A percentile compares a stretch with the other conserved stretches of the same genome.
Conservation (phyloP, 2,329 filamentous ascomycete genomes). For the Fusarium sambucinum region DNA sequence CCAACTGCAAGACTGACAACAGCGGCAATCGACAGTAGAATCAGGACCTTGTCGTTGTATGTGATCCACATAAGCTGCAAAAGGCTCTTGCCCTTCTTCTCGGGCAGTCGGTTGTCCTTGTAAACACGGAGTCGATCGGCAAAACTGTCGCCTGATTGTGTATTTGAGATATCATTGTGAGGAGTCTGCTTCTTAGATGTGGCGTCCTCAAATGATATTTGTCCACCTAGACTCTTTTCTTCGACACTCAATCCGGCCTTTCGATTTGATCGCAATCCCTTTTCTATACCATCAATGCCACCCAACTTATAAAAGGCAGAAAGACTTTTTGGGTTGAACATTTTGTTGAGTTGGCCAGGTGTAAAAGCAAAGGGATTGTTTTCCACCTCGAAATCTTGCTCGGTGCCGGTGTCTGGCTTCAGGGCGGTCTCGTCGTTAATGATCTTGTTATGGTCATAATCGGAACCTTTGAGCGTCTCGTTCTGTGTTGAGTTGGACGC, state of each 20-base stretch:
- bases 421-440: constrained; percentile 77
- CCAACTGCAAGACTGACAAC: constrained; percentile 79
- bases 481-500: constrained; percentile 59
- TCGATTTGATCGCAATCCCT: constrained; percentile 79
- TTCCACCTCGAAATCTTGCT: constrained; percentile 79
- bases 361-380: constrained; percentile 89
- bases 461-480: constrained; percentile 54
- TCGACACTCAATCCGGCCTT: constrained; percentile 81
- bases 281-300: constrained; percentile 81
- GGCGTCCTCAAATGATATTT: constrained; percentile 79
- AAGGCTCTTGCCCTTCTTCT: constrained; percentile 79
- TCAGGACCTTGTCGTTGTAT: constrained; percentile 85
- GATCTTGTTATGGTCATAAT: constrained; percentile 65
- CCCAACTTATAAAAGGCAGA: constrained; percentile 85
- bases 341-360: constrained; percentile 85
- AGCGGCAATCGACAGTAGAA: constrained; percentile 77
- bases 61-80: constrained; percentile 83
- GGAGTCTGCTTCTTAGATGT: constrained; percentile 56
- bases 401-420: constrained; percentile 79
- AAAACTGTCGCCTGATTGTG: constrained; percentile 53
- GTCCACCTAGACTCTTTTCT: constrained; percentile 74
- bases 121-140: constrained; percentile 77
- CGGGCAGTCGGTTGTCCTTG: constrained; percentile 78
- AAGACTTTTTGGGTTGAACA: constrained; percentile 90
- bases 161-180: constrained; percentile 26